Percentiles rank a stretch among this genome's conserved stretches.
These are phyloP conservation scores for Blastobotrys ciferrii DNA, from an alignment of 1,139 yeast genomes.

Conservation along the genomic window DNA sequence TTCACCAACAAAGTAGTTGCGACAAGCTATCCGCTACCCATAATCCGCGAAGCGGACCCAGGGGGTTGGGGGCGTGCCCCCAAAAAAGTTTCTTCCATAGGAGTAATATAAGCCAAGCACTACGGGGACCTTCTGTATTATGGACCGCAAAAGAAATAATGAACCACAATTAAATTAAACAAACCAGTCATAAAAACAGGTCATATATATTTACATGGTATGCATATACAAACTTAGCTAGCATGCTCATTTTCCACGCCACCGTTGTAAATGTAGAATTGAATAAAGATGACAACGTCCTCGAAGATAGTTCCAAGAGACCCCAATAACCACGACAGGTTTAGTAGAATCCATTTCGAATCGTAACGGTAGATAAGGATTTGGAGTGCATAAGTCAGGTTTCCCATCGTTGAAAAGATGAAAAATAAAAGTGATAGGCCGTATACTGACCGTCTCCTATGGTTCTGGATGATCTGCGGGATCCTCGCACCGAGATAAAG, in stretches of 20 bases:
- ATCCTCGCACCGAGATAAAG: constrained; percentile 74
- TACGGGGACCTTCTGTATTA: too few species aligned
- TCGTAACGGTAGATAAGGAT: constrained; percentile 67
- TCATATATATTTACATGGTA: too few species aligned
- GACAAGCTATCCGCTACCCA: too few species aligned
- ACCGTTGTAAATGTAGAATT: constrained; percentile 53
- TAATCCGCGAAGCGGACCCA: too few species aligned
- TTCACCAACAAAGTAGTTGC: too few species aligned
- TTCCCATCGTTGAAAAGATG: constrained; percentile 71
- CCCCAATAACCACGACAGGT: constrained; percentile 73
- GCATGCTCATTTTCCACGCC: constrained; percentile 6
- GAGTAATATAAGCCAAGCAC: too few species aligned
- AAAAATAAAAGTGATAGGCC: constrained; percentile 76
- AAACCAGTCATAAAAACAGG: too few species aligned
- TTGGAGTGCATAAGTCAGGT: constrained; percentile 73
- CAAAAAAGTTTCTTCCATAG: too few species aligned
- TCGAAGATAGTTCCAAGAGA: constrained; percentile 72
- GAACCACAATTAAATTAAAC: too few species aligned
- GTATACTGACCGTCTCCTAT: constrained; percentile 63
- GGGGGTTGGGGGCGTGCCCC: too few species aligned
- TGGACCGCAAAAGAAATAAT: too few species aligned
- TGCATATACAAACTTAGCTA: too few species aligned
- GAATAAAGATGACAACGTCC: constrained; percentile 60
- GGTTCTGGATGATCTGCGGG: constrained; percentile 76
- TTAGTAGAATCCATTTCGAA: constrained; percentile 55